A percentile compares a stretch with the other conserved stretches of the same genome.
Conservation (phyloP, 2,329 filamentous ascomycete species). For the Hypoxylon sp. region DNA sequence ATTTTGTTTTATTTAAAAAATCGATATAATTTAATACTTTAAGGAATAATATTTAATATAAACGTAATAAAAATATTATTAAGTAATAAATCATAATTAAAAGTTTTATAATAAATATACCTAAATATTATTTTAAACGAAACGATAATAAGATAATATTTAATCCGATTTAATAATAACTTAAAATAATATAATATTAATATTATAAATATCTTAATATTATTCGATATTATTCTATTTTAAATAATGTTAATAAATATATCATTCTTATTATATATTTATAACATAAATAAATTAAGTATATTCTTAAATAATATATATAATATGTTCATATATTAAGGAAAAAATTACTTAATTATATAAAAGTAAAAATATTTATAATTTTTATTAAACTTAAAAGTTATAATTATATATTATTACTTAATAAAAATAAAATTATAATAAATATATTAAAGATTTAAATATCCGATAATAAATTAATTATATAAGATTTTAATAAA, state of each 20-base stretch:
- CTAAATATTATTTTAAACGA: too few relatives aligned
- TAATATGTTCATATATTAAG: conserved; percentile 1
- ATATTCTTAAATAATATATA: conserved; percentile 16
- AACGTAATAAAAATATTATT: too few relatives aligned
- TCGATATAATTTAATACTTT: too few relatives aligned
- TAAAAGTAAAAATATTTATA: conserved; percentile 4
- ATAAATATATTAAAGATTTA: conserved; percentile 9
- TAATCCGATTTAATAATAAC: too few relatives aligned
- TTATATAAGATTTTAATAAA: conserved; percentile 1
- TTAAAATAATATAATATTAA: too few relatives aligned
- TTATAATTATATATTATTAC: conserved; percentile 3
- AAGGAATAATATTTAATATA: too few relatives aligned
- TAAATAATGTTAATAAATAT: background rate
- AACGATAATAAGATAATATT: too few relatives aligned
- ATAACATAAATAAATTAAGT: conserved; percentile 4
- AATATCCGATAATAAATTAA: background rate
- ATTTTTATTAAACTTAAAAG: conserved; percentile 10
- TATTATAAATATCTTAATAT: too few relatives aligned
- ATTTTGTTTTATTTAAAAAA: too few relatives aligned
- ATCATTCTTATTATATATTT: conserved; percentile 11
- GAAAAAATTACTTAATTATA: conserved; percentile 1
- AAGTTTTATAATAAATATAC: too few relatives aligned
- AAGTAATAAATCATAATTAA: too few relatives aligned
- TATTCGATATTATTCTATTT: too few relatives aligned
- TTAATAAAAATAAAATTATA: background rate